Percentiles rank a stretch among this genome's conserved stretches.
Evolutionary conservation across 345 rosid genomes (phyloP).

Genomic region (Eucalyptus regnans): DNA sequence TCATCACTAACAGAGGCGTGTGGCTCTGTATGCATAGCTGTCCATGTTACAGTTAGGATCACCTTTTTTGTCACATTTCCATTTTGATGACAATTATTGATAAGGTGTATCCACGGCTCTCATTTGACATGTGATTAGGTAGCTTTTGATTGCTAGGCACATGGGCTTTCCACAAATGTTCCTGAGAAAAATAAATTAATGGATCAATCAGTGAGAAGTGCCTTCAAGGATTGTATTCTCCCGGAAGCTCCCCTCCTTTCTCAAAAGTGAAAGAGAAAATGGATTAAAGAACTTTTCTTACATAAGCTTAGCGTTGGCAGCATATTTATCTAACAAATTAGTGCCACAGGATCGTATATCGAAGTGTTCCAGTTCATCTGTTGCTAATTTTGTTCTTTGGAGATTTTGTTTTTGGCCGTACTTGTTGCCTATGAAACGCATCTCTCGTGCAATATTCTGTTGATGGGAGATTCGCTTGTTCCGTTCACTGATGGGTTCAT

Average conservation of each 20-base stretch:
- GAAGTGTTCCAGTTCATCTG: neutral
- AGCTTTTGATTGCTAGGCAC: neutral
- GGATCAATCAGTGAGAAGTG: neutral
- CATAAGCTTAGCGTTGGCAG: neutral
- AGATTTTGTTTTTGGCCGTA: neutral
- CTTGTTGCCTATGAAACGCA: neutral
- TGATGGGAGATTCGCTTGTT: neutral
- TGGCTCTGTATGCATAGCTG: neutral
- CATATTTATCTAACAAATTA: neutral
- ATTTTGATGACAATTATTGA: neutral
- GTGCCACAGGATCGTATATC: neutral
- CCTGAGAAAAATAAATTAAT: neutral
- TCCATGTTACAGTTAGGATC: neutral
- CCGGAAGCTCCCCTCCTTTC: neutral
- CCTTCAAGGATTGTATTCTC: neutral
- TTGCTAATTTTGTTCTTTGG: neutral
- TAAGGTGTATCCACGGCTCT: neutral
- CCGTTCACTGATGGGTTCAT: neutral
- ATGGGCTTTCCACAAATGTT: neutral
- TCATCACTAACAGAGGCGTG: neutral
- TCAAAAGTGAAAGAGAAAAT: neutral
- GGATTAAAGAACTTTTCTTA: neutral
- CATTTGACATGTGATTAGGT: neutral
- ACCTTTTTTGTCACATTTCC: neutral
- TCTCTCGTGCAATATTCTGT: neutral